A percentile compares a stretch with the other conserved stretches of the same genome.
These are phyloP conservation scores for Monosporozyma yasuniensis DNA, from an alignment of 805 yeast species.

Conservation along the genomic window DNA sequence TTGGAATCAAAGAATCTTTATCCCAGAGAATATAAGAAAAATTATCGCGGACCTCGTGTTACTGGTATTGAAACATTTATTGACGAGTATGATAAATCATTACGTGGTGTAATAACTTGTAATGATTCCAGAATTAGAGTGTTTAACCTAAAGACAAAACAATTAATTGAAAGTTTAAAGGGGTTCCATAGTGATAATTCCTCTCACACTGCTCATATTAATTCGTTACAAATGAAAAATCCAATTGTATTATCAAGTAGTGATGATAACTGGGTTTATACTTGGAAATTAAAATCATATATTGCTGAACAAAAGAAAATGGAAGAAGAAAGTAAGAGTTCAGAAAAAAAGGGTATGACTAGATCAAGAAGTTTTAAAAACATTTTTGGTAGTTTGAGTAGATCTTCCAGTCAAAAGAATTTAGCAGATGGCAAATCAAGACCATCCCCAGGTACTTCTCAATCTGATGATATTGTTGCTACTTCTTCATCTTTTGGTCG, in stretches of 20 bases:
- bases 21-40: slow-evolving; percentile 7
- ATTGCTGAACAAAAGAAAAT: background rate
- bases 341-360: slow-evolving; percentile 1
- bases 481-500: background rate
- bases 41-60: slow-evolving; percentile 45
- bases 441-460: background rate
- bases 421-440: slow-evolving; percentile 1
- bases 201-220: slow-evolving; percentile 50
- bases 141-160: slow-evolving; percentile 44
- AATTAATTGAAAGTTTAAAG: slow-evolving; percentile 56
- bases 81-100: slow-evolving; percentile 21
- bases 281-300: slow-evolving; percentile 55
- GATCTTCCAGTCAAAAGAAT: slow-evolving; percentile 7
- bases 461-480: background rate
- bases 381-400: slow-evolving; percentile 7
- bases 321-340: background rate
- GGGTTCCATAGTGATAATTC: slow-evolving; percentile 66
- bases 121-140: slow-evolving; percentile 75
- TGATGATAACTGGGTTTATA: slow-evolving; percentile 78
- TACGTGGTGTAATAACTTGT: slow-evolving; percentile 53
- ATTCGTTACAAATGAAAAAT: slow-evolving; percentile 3
- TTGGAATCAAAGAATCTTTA: background rate
- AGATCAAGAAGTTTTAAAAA: slow-evolving; percentile 12
- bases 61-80: slow-evolving; percentile 62
- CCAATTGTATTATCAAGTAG: slow-evolving; percentile 57